Evolutionary conservation across 345 rosid species (phyloP).

Genomic region (Pugionium dolabratum): DNA sequence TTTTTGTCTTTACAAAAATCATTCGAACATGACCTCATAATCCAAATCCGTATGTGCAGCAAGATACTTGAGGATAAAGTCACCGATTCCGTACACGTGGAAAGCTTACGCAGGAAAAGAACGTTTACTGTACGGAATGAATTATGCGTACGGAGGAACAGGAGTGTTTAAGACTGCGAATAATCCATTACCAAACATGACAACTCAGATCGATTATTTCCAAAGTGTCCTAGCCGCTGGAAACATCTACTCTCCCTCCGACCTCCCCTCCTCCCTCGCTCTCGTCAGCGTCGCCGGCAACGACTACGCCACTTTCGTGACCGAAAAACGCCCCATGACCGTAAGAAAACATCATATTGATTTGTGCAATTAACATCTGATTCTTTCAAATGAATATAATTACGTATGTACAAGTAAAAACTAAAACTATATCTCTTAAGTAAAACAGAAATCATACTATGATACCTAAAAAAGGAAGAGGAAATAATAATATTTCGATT

Average conservation of each 20-base stretch:
- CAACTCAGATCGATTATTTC: constrained; percentile 63
- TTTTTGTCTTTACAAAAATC: no score
- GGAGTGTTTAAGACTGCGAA: constrained; percentile 64
- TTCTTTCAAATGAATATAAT: not conserved
- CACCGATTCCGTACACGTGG: constrained; percentile 70
- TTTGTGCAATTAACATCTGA: not conserved
- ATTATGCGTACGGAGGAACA: constrained; percentile 82
- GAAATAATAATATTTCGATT: no score
- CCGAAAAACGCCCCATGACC: constrained; percentile 45
- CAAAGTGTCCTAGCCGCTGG: constrained; percentile 45
- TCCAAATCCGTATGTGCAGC: constrained; percentile 46
- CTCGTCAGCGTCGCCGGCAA: constrained; percentile 69
- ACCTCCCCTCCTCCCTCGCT: constrained; percentile 53
- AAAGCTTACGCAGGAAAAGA: constrained; percentile 37
- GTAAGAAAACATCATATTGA: constrained; percentile 39
- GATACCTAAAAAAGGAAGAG: no score
- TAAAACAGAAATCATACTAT: no score
- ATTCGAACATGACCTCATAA: not conserved
- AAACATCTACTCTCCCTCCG: constrained; percentile 39
- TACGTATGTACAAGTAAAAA: not conserved
- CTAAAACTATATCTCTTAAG: not conserved
- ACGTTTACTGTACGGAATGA: constrained; percentile 57
- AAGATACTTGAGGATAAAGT: constrained; percentile 51
- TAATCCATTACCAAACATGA: constrained; percentile 61
- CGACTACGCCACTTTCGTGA: constrained; percentile 57